Base-by-base conservation (phyloP, 148 eudicot genomes). In the Chenopodium formosanum region DNA sequence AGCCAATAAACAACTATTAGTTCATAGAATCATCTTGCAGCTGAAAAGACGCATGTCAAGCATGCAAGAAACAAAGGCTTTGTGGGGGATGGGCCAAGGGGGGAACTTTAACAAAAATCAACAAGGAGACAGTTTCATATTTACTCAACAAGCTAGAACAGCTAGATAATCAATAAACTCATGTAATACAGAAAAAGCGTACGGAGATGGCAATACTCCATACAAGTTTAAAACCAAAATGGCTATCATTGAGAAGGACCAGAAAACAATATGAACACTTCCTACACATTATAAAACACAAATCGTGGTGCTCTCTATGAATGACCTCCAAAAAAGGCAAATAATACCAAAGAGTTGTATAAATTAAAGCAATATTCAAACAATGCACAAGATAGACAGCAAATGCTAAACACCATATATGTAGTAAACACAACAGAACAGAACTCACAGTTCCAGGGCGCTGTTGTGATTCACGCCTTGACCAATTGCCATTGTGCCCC, bases 361-460 rank as follows among this genome's bases (percentile, higher is more conserved):
- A 67, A 10, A 27, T 20, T 11, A 1, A 17, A 14, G 20, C 14
- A 66, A 68, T 68, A 29, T 16, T 68, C 10, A 22, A 71, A 71
- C 74, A 71, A 37, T 6, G 52, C 52, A 71, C 6, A 20, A 71
- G n/a, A 71, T 37, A 22, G 23, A 22, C 9, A 62, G 70, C 70
- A 27, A 29, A 67, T 9, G n/a, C 25, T 20, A 62, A 20, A 62
- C 17, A 1, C 22, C 65, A 22, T 20, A 29, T 1, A 14, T 68
- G 72, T 68, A 31, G 60, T 40, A 73, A 74, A 34, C 25, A 8
- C 53, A 70, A 78, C 72, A 32, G 44, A 71, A 17, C 17, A 70
- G 22, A 48, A 84, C 97, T 85, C 81, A 95, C 97, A 66, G 86
- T 87, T 86, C 88, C 92, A 16, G 88, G 84, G 67, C 72, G 82